Evolutionary conservation across 192 early-diverging fungal species (phyloP), one percentile per base, ranked within the genome.

Genomic region (Backusella macrospora): DNA sequence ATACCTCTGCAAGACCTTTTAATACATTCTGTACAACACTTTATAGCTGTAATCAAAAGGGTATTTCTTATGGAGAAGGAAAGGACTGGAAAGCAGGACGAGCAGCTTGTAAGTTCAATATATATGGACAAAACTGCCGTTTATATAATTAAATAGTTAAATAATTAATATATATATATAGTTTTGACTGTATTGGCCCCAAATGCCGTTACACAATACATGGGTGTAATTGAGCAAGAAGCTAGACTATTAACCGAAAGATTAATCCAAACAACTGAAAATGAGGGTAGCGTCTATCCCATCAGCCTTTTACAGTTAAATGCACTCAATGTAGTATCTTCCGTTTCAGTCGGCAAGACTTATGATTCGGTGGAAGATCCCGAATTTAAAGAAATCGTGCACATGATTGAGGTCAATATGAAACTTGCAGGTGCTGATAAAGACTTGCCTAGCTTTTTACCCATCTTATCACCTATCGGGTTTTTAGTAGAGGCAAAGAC

Each of bases 31-130:
- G 26, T 9, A 38, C 6, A 3, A 42, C 52, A n/a, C 38, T 59
- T 9, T 71, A 71, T 59, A 62, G 70, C n/a, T 18, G 34, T 4
- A 37, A 38, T 42, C 49, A 52, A 71, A 71, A 42, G 70, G 70
- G 70, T 14, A 59, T 71, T 62, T 49, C 26, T 23, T 71, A 59
- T 71, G 70, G 38, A 16, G 38, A 52, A 42, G 52, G 49, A 14
- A 39, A 23, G 15, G 39, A 42, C 6, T 71, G 48, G 49, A 71
- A 62, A 44, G 52, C n/a, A 44, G 16, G 34, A 14, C 39, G 70
- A 71, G 4, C 38, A 18, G 52, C 70, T 62, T 49, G 70, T 71
- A 62, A 40, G 9, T 65, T 4, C 18, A 5, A 8, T 4, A 39
- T 15, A 38, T 38, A 43, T 18, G 40, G n/a, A 46, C 13, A 7